phyloP scores from a whole-genome alignment of 1,284 basidiomycete genomes.

The Pholiota adiposa region DNA sequence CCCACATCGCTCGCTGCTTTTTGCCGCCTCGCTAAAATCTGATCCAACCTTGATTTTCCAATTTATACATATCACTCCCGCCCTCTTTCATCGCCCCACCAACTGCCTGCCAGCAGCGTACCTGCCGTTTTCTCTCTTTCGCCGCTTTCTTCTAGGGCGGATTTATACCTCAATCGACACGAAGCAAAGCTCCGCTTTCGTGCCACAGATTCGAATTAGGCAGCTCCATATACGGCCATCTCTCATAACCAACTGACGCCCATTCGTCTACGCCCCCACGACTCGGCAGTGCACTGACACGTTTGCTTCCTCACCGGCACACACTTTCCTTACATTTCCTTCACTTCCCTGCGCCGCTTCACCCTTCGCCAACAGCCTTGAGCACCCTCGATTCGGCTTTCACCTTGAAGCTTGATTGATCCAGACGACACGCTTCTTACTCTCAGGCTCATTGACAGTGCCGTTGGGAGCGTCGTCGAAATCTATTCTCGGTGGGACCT shows the following conservation, averaged over 20 bases:
- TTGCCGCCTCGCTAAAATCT: neutral
- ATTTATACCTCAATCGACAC: neutral
- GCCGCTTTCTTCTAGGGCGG: neutral
- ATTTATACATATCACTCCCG: neutral
- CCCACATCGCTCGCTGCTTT: neutral
- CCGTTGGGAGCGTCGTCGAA: neutral
- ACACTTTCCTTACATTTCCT: neutral
- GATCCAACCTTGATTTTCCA: neutral
- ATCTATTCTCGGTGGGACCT: neutral
- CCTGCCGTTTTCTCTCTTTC: neutral
- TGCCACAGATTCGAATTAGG: neutral
- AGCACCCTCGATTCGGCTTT: neutral
- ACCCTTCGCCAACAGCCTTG: neutral
- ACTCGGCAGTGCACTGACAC: neutral
- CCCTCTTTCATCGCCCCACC: neutral
- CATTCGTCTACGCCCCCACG: neutral
- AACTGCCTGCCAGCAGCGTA: neutral
- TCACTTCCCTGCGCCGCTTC: neutral
- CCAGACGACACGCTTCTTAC: neutral
- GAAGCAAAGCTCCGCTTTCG: neutral
- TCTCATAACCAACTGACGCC: conserved; percentile 1
- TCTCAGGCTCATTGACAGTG: neutral
- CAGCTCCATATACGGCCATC: neutral
- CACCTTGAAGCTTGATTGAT: neutral
- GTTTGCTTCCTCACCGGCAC: neutral